These are phyloP conservation scores for Solanum hybrid DNA, from an alignment of 305 asterid genomes.

Conservation along the genomic window DNA sequence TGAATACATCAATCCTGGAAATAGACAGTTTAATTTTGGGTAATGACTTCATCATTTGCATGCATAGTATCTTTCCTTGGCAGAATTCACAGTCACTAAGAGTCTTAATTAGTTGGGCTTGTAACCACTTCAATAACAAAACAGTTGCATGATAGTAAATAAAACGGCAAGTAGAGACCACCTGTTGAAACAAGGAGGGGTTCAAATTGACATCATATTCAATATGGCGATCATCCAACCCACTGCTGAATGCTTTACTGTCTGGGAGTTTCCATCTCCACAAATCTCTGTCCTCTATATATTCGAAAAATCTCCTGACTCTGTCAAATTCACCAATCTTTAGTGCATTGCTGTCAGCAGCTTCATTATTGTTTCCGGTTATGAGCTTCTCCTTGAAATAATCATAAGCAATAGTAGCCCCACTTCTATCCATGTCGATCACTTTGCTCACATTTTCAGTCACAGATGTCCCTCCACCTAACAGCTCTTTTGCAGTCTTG, in stretches of 20 bases:
- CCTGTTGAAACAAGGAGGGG: conserved; percentile 79
- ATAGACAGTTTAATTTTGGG: background rate
- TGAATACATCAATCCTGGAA: background rate
- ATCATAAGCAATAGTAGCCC: conserved; percentile 84
- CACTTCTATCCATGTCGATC: conserved; percentile 82
- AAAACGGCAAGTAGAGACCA: conserved; percentile 7
- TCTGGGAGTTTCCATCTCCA: conserved; percentile 84
- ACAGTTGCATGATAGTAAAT: background rate
- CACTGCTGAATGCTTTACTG: conserved; percentile 84
- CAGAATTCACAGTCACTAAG: background rate
- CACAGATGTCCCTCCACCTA: conserved; percentile 35
- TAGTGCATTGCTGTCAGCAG: conserved; percentile 4
- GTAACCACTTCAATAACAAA: background rate
- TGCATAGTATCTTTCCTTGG: background rate
- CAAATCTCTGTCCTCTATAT: conserved; percentile 80
- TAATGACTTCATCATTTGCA: background rate
- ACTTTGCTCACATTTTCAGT: conserved; percentile 56
- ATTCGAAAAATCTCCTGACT: conserved; percentile 56
- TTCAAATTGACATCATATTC: conserved; percentile 60
- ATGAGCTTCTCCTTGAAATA: conserved; percentile 69
- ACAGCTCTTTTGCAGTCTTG: conserved; percentile 69
- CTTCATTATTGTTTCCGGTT: conserved; percentile 11
- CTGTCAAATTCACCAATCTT: conserved; percentile 33
- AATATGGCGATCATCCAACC: conserved; percentile 63
- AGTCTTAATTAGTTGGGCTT: background rate